Evolutionary conservation across 106 monocot species (phyloP).

Genomic region (Acanthochlamys bracteata): DNA sequence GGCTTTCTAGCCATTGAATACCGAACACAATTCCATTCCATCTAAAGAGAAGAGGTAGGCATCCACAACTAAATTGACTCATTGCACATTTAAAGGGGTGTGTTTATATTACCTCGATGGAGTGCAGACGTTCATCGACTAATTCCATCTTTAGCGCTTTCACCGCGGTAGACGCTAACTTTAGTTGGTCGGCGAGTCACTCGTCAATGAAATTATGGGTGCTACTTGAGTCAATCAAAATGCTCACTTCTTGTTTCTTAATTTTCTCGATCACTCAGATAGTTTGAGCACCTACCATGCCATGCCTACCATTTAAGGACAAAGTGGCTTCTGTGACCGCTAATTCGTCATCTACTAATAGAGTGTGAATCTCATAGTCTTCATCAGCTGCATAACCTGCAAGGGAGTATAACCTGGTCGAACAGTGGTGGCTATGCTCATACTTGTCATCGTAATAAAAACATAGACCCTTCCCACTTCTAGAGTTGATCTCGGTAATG

Average conservation of each 20-base stretch:
- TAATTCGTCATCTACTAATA: neutral
- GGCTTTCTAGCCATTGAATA: too few relatives aligned
- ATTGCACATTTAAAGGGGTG: too few relatives aligned
- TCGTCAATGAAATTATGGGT: neutral
- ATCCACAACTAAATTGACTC: too few relatives aligned
- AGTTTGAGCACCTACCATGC: neutral
- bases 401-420: neutral
- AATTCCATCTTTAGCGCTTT: neutral
- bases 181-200: neutral
- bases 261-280: neutral
- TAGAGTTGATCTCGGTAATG: neutral
- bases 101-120: neutral
- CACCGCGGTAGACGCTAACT: neutral
- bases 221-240: neutral
- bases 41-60: too few relatives aligned
- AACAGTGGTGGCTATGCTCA: neutral
- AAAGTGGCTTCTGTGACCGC: neutral
- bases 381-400: neutral
- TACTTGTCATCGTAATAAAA: neutral
- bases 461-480: neutral
- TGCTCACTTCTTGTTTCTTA: neutral
- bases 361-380: neutral
- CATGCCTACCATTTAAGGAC: neutral
- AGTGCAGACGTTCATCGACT: neutral
- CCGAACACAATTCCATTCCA: too few relatives aligned